A percentile compares a stretch with the other conserved stretches of the same genome.
Evolutionary conservation across 257 asterid genomes (phyloP).

Genomic region (Solanum verrucosum): DNA sequence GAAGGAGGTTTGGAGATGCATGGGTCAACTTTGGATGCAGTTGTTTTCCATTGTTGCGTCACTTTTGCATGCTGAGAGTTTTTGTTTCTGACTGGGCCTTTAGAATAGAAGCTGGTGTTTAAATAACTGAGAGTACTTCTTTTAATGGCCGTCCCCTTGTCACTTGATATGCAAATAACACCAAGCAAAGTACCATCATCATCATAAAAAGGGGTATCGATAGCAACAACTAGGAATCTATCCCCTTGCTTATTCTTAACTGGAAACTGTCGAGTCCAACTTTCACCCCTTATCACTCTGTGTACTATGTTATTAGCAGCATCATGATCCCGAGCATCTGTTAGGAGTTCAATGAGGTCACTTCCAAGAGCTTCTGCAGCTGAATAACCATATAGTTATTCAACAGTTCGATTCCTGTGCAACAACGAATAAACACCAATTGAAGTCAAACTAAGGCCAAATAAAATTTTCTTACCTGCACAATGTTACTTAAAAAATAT

Average conservation of each 20-base stretch:
- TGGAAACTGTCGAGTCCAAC: conserved; percentile 80
- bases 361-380: conserved; percentile 59
- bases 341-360: conserved; percentile 40
- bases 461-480: not conserved
- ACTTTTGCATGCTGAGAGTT: not conserved
- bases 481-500: not conserved
- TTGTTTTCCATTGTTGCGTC: not conserved
- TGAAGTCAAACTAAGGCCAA: not conserved
- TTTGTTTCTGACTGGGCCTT: not conserved
- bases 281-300: conserved; percentile 45
- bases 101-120: too few species aligned
- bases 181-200: conserved; percentile 67
- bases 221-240: conserved; percentile 43
- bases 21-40: not conserved
- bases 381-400: conserved; percentile 53
- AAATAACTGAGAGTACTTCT: too few species aligned
- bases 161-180: conserved; percentile 49
- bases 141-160: not conserved
- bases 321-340: conserved; percentile 32
- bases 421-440: not conserved
- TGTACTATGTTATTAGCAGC: conserved; percentile 40
- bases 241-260: conserved; percentile 54
- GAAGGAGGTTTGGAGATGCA: not conserved
- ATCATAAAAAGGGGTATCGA: conserved; percentile 64
- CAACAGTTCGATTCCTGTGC: conserved; percentile 80